Evolutionary conservation across 352 stramenopile genomes (phyloP), one percentile per base, ranked within the genome.

Genomic region (Blastocystis sp.): DNA sequence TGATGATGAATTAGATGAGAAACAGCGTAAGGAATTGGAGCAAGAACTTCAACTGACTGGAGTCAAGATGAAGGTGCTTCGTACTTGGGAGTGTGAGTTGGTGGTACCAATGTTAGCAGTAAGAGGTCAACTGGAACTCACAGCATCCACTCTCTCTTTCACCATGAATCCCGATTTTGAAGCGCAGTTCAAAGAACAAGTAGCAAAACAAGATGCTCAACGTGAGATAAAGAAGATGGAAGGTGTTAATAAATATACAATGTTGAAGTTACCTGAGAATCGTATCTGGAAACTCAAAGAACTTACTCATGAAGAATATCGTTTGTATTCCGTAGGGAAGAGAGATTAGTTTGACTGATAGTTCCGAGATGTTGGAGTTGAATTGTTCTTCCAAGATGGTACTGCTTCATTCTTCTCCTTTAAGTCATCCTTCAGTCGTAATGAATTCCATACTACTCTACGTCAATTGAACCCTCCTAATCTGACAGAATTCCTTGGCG

Each of bases 341-440:
- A 33, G 3, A 5, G 19, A 33, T 7, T n/a, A 13, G 13, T 33
- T 2, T 62, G 5, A 62, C 3, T 7, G 13, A 2, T 62, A 62
- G 68, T 81, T 90, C 51, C 78, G 89, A 30, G 22, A 79, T 22
- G 87, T 69, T 6, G 89, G 81, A 6, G 59, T 91, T 27, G 89
- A 91, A 42, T 59, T 91, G 19, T 91, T 91, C 84, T 90, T 91
- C 68, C 56, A 68, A 22, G 82, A 89, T 69, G 58, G 53, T 1
- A 78, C 60, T 17, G 51, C 78, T 44, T 53, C 66, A 48, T 89
- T 89, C 78, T 89, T 89, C 66, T 57, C 78, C n/a, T 76, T 89
- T 51, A 40, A 33, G 40, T 62, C 33, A 7, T 19, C 37, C 9
- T 27, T 15, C 30, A 53, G 24, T 15, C 78, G 78, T 9, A 33